phyloP scores from a whole-genome alignment of 768 basidiomycete genomes.

The Tricholoma hemisulphureum region DNA sequence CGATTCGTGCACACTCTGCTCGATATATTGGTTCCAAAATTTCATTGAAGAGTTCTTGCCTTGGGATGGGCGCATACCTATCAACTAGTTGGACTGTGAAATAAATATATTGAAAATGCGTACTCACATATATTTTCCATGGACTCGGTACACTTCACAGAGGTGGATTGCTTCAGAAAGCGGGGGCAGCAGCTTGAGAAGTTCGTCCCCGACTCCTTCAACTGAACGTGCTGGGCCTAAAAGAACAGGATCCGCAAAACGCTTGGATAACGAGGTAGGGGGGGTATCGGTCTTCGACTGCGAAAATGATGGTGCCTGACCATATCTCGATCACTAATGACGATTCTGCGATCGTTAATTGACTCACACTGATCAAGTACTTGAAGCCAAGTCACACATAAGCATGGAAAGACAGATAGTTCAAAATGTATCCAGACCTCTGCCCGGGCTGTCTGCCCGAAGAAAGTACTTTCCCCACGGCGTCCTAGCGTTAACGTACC shows the following conservation, averaged over 20 bases:
- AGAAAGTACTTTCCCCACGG: conserved; percentile 53
- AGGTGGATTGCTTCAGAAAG: conserved; percentile 58
- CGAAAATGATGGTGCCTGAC: conserved; percentile 25
- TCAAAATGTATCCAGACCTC: conserved; percentile 46
- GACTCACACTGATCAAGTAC: conserved; percentile 58
- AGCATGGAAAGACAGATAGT: not conserved
- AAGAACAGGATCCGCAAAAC: conserved; percentile 37
- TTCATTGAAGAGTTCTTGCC: conserved; percentile 55
- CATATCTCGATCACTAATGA: not conserved
- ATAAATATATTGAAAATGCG: not conserved
- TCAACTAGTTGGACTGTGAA: not conserved
- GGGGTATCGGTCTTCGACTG: conserved; percentile 9
- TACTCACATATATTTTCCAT: conserved; percentile 56
- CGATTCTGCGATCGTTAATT: not conserved
- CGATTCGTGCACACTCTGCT: conserved; percentile 34
- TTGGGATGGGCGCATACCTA: conserved; percentile 56
- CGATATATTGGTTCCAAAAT: conserved; percentile 55
- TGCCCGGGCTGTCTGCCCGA: conserved; percentile 64
- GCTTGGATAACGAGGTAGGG: conserved; percentile 32
- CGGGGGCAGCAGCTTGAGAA: conserved; percentile 51
- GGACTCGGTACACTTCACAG: conserved; percentile 64
- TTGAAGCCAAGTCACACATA: conserved; percentile 20
- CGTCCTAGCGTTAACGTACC: conserved; percentile 60
- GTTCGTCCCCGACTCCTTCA: conserved; percentile 38
- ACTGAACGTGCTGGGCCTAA: conserved; percentile 34